phyloP scores from a whole-genome alignment of 1,284 basidiomycete genomes.

The Moesziomyces globuligerus region DNA sequence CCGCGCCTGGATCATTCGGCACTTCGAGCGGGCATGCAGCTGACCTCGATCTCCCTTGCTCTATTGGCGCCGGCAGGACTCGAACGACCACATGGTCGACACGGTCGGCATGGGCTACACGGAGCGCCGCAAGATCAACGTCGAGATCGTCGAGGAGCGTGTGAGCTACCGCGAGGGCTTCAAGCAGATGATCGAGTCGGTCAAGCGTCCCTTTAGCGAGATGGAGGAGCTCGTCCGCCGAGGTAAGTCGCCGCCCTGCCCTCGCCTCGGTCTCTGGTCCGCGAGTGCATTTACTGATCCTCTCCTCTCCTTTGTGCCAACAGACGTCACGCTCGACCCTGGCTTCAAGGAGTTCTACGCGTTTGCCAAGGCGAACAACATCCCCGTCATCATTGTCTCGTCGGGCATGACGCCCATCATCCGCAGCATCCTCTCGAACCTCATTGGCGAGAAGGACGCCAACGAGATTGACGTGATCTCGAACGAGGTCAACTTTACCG shows the following conservation, averaged over 20 bases:
- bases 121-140: slow-evolving; percentile 66
- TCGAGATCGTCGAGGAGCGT: slow-evolving; percentile 63
- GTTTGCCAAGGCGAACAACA: slow-evolving; percentile 63
- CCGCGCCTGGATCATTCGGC: neutral
- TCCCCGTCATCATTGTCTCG: slow-evolving; percentile 66
- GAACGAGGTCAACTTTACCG: slow-evolving; percentile 66
- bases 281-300: neutral
- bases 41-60: too few species aligned
- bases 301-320: neutral
- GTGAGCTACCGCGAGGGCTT: slow-evolving; percentile 65
- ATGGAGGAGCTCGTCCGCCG: slow-evolving; percentile 64
- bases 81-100: slow-evolving; percentile 68
- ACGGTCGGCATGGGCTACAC: slow-evolving; percentile 66
- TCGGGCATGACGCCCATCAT: slow-evolving; percentile 67
- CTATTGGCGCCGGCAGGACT: slow-evolving; percentile 43
- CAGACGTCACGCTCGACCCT: slow-evolving; percentile 66
- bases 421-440: slow-evolving; percentile 64
- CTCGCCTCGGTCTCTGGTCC: neutral
- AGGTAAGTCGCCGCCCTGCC: too few species aligned
- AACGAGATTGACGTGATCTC: slow-evolving; percentile 65
- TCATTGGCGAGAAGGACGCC: slow-evolving; percentile 66
- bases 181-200: slow-evolving; percentile 64
- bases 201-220: slow-evolving; percentile 61
- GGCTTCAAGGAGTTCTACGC: slow-evolving; percentile 67
- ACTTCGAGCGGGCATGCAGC: too few species aligned